Conservation (phyloP, 2,329 filamentous ascomycete genomes). For the Nemania serpens region DNA sequence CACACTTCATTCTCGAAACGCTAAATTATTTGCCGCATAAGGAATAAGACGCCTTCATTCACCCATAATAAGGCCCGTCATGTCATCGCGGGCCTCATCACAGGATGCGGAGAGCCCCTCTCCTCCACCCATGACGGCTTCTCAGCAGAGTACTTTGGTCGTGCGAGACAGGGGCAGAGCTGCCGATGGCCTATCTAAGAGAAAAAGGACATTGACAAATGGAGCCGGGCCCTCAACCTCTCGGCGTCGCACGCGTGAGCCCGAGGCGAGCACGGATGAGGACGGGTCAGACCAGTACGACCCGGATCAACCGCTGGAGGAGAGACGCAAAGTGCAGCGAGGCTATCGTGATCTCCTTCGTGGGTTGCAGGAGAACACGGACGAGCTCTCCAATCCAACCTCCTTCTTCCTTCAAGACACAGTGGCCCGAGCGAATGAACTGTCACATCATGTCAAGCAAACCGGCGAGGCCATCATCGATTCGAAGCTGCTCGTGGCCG, state of each 20-base stretch:
- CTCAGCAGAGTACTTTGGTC: slow-evolving; percentile 35
- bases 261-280: slow-evolving; percentile 26
- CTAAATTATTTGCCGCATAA: neutral
- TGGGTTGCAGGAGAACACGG: slow-evolving; percentile 65
- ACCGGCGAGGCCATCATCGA: slow-evolving; percentile 91
- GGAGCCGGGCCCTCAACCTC: slow-evolving; percentile 36
- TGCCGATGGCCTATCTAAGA: slow-evolving; percentile 35
- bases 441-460: slow-evolving; percentile 75
- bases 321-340: slow-evolving; percentile 73
- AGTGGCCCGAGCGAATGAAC: slow-evolving; percentile 67
- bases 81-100: slow-evolving; percentile 35
- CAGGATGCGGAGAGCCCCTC: slow-evolving; percentile 28
- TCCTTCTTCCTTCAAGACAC: slow-evolving; percentile 69
- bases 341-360: slow-evolving; percentile 71
- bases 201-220: slow-evolving; percentile 40
- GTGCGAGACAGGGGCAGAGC: slow-evolving; percentile 40
- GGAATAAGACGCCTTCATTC: neutral
- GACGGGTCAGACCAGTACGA: slow-evolving; percentile 64
- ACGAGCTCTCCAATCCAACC: slow-evolving; percentile 70
- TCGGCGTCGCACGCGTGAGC: slow-evolving; percentile 40
- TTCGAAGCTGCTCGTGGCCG: slow-evolving; percentile 79
- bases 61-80: slow-evolving; percentile 7
- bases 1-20: neutral
- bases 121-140: slow-evolving; percentile 27
- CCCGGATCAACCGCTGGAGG: slow-evolving; percentile 77